phyloP scores from a whole-genome alignment of 441 rosid genomes.

The Erodium moschatum region DNA sequence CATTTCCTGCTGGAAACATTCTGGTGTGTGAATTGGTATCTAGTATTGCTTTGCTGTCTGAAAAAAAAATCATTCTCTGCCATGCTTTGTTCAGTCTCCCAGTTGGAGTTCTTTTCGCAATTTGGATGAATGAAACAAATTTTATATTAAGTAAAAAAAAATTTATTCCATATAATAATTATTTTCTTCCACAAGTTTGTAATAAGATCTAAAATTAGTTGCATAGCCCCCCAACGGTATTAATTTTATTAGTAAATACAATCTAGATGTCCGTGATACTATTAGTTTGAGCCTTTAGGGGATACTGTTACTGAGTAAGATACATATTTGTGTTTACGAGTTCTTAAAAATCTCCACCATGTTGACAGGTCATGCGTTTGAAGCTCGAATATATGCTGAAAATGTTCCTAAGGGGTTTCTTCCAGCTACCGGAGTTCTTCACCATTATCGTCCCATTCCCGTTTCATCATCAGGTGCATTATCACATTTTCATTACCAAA shows the following conservation, averaged over 20 bases:
- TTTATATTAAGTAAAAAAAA: not conserved
- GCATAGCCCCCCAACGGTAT: not conserved
- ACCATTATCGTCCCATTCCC: slow-evolving; percentile 65
- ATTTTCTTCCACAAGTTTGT: not conserved
- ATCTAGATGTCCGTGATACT: not conserved
- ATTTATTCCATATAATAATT: not conserved
- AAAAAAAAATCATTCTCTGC: not conserved
- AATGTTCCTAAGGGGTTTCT: slow-evolving; percentile 89
- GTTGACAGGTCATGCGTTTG: slow-evolving; percentile 87
- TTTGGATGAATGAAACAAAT: not conserved
- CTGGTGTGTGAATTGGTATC: not conserved
- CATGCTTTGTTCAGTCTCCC: not conserved
- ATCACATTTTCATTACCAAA: not conserved
- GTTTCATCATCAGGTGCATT: slow-evolving; percentile 60
- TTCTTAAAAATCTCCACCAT: slow-evolving; percentile 5
- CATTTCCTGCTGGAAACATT: not conserved
- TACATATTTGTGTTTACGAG: not conserved
- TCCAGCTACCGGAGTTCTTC: slow-evolving; percentile 89
- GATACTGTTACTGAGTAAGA: not conserved
- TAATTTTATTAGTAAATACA: not conserved
- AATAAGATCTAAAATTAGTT: not conserved
- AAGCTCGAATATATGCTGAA: slow-evolving; percentile 93
- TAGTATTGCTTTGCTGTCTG: not conserved
- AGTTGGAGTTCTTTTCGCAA: not conserved
- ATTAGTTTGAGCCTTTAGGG: not conserved